phyloP scores from a whole-genome alignment of 2,329 filamentous ascomycete genomes.

The Shiraia sp. region DNA sequence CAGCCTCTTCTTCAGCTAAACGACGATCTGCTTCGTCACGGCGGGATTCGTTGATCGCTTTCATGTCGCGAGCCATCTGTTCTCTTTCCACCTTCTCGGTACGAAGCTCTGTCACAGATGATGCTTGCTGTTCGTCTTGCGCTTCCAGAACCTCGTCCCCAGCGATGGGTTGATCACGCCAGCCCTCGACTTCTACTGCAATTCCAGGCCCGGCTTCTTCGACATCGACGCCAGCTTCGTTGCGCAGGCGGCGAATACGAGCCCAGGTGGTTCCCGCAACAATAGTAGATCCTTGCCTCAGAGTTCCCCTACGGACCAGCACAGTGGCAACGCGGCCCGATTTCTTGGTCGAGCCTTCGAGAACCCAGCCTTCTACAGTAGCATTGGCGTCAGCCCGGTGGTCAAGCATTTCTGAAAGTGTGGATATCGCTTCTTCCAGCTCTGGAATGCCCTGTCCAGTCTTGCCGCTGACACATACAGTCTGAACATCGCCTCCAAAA shows the following conservation, averaged over 20 bases:
- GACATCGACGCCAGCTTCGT: constrained; percentile 78
- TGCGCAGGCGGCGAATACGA: constrained; percentile 78
- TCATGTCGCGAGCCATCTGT: constrained; percentile 68
- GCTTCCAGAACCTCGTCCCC: constrained; percentile 89
- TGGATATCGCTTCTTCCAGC: constrained; percentile 86
- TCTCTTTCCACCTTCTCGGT: constrained; percentile 71
- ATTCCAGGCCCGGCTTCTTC: constrained; percentile 80
- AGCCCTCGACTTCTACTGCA: constrained; percentile 92
- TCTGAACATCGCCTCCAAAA: constrained; percentile 91
- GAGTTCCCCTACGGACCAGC: constrained; percentile 83
- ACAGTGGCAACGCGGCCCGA: constrained; percentile 86
- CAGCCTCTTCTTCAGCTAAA: constrained; percentile 59
- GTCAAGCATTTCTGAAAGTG: constrained; percentile 86
- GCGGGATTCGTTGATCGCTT: constrained; percentile 74
- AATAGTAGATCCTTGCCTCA: constrained; percentile 78
- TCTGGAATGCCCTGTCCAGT: constrained; percentile 90
- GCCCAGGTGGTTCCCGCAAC: constrained; percentile 90
- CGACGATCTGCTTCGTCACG: constrained; percentile 62
- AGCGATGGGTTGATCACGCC: constrained; percentile 82
- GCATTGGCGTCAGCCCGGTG: constrained; percentile 79
- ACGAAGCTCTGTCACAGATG: constrained; percentile 76
- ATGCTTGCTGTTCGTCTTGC: constrained; percentile 74
- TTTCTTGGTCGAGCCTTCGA: constrained; percentile 87
- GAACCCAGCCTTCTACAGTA: constrained; percentile 86
- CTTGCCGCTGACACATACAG: constrained; percentile 88